These are phyloP conservation scores for Xeromyces bisporus DNA, from an alignment of 495 filamentous ascomycete species.

Conservation along the genomic window DNA sequence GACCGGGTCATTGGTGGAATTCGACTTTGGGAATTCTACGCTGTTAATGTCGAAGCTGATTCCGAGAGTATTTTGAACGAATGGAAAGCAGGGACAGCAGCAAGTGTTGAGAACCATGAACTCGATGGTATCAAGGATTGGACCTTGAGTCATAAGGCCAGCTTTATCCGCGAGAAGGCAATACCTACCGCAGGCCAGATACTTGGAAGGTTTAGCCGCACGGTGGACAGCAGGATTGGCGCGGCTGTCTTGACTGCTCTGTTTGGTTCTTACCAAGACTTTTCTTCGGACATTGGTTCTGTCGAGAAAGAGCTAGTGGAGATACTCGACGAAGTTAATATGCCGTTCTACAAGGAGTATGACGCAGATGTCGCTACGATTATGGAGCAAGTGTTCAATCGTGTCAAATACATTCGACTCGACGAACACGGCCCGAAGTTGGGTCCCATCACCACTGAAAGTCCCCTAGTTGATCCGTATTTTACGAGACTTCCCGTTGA, in stretches of 20 bases:
- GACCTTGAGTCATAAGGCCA: slow-evolving; percentile 41
- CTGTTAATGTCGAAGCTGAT: slow-evolving; percentile 60
- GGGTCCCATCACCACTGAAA: slow-evolving; percentile 57
- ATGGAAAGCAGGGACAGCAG: slow-evolving; percentile 45
- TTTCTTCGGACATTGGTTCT: slow-evolving; percentile 14
- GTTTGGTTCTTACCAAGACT: slow-evolving; percentile 47
- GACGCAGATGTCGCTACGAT: slow-evolving; percentile 68
- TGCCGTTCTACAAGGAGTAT: slow-evolving; percentile 80
- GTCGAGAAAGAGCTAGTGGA: slow-evolving; percentile 34
- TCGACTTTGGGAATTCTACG: slow-evolving; percentile 87
- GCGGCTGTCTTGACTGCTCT: slow-evolving; percentile 53
- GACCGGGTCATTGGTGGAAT: slow-evolving; percentile 57
- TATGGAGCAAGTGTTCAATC: slow-evolving; percentile 79
- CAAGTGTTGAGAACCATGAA: slow-evolving; percentile 20
- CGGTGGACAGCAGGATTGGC: slow-evolving; percentile 45
- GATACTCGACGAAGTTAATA: slow-evolving; percentile 71
- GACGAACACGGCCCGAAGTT: slow-evolving; percentile 83
- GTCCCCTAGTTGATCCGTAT: slow-evolving; percentile 84
- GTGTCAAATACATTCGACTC: slow-evolving; percentile 79
- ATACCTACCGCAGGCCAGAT: slow-evolving; percentile 53
- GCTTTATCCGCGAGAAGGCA: slow-evolving; percentile 42
- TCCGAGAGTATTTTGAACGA: slow-evolving; percentile 46
- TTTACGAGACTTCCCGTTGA: slow-evolving; percentile 84
- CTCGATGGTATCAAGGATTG: slow-evolving; percentile 33
- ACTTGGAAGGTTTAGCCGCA: slow-evolving; percentile 59